Base-by-base conservation (phyloP, 140 eudicot species). In the Anethum foeniculum region DNA sequence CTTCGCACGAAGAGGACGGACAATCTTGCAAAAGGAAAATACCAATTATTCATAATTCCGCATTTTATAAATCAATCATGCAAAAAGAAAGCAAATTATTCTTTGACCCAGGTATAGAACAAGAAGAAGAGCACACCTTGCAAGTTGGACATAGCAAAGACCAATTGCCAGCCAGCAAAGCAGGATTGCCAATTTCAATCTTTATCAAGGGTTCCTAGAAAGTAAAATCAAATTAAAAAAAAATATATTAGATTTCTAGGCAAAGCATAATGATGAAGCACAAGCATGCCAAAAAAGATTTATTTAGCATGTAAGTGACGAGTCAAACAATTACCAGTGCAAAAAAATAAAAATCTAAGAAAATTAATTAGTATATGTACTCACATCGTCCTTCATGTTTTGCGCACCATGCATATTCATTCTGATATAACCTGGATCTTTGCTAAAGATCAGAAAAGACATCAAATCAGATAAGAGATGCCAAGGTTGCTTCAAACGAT, bases 131-230 rank as follows among this genome's bases (percentile, higher is more conserved):
- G 49, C 52, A 82, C 80, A 90, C 98, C 99, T 96, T 96, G 92
- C 99, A 96, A 80, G 99, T 96, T 78, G 96, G 84, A 79, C 98
- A 96, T 47, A 96, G 98, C 87, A 91, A 97, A 81, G 93, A 87
- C 99, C 99, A 96, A 85, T 96, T 93, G 48, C 99, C 97, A 80
- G 97, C 91, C 77, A 96, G 87, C 86, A 96, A 83, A 86, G 97
- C 97, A 52, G 98, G 98, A 82, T 93, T 89, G 38, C 84, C 83
- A 49, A 89, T 87, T 75, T 96, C 98, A 81, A 91, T 86, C 84
- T 91, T 96, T 78, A 91, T 76, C 84, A 96, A 83, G 46, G 98
- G 99, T 89, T 93, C 99, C 98, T 96, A 80, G 79, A 49, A 51
- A 78, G 71, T 78, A 75, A 43, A 74, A 77, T 25, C 51, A 39